phyloP scores from a whole-genome alignment of 768 basidiomycete species.

The Tricholoma sp. region DNA sequence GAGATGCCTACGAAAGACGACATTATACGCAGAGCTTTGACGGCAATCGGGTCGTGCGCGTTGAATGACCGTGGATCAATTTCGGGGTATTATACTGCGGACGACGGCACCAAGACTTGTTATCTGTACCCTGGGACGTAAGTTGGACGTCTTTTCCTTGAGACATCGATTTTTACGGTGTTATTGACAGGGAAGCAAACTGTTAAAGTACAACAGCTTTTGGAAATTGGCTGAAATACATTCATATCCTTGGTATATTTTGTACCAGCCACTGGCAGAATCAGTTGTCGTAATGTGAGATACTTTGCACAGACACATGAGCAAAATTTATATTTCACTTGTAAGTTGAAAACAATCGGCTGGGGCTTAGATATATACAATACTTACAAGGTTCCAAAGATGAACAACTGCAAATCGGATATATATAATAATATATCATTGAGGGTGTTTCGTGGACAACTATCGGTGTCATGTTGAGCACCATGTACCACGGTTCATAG shows the following conservation, averaged over 20 bases:
- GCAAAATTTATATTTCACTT: background rate
- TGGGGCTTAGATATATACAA: background rate
- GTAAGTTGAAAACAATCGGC: background rate
- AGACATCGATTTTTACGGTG: background rate
- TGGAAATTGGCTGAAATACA: background rate
- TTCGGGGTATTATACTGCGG: constrained; percentile 4
- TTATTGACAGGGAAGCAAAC: background rate
- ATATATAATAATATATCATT: too few species aligned
- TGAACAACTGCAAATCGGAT: background rate
- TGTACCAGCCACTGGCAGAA: background rate
- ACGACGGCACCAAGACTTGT: constrained; percentile 5
- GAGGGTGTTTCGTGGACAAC: too few species aligned
- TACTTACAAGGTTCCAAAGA: too few species aligned
- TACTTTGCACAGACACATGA: background rate
- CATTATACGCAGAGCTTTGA: background rate
- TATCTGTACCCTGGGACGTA: constrained; percentile 4
- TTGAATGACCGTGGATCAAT: constrained; percentile 5
- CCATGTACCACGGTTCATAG: too few species aligned
- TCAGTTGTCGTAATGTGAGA: background rate
- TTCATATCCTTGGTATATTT: background rate
- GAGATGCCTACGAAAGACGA: background rate
- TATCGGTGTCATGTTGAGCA: too few species aligned
- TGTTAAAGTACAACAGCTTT: background rate
- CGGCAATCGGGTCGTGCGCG: constrained; percentile 4
- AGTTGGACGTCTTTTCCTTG: background rate